Base-by-base conservation (phyloP, 495 filamentous ascomycete genomes). In the Xylaria longipes region DNA sequence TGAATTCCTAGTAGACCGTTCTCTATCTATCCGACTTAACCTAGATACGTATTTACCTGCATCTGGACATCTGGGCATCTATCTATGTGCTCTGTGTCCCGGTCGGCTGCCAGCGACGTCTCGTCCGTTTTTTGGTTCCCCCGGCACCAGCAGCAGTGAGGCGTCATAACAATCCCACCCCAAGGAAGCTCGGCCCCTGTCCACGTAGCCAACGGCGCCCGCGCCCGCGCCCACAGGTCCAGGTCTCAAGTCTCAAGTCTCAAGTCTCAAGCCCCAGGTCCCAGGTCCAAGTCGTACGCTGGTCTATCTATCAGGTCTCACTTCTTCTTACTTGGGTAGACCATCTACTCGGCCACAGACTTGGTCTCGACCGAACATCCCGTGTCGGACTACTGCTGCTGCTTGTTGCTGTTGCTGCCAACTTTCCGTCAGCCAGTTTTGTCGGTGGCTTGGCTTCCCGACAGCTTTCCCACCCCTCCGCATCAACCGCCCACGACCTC, bases 381-480 rank as follows among this genome's bases (percentile, higher is more conserved):
- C 46, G 64, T 66, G 31, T 52, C 46, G n/a, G 46, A 25, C 43
- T 50, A 56, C 31, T 48, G 22, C 48, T 25, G 39, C 52, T 39
- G 54, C 37, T 39, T 39, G 54, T 27, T 39, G 56, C 31, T 11
- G 43, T 22, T 39, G 33, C 29, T 61, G 27, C 35, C 31, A 33
- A 17, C 45, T 39, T 20, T 11, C 39, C 66, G 48, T 60, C 56
- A 61, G 31, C 33, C 25, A n/a, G 68, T 64, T 12, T 56, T 41
- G 29, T 41, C 48, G 41, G 64, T 64, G 68, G 68, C 65, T 67
- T 68, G 65, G 65, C 25, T 45, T 41, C 39, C 57, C 68, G 56
- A 70, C 68, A 35, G 68, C 58, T 70, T 56, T 58, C 39, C 39
- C 37, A 63, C 60, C 69, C 69, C 62, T 71, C 69, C 52, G 62